phyloP scores from a whole-genome alignment of 176 grass and related monocot genomes.

The Olyra latifolia region DNA sequence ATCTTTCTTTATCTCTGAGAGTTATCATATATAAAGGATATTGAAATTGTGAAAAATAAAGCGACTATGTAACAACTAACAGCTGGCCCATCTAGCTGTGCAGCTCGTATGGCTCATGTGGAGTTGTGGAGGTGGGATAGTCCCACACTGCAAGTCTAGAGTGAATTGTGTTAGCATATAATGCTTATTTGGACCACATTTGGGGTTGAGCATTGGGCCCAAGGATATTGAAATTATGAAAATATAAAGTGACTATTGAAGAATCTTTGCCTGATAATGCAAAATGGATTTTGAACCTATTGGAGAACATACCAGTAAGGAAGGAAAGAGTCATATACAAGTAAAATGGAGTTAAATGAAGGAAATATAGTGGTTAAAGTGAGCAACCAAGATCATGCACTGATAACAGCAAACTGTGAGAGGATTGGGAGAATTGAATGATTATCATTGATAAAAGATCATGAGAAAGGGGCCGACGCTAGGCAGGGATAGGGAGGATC shows the following conservation, averaged over 20 bases:
- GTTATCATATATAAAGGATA: neutral
- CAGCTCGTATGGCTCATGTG: neutral
- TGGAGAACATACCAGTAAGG: neutral
- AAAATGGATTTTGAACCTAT: constrained; percentile 15
- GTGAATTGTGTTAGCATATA: neutral
- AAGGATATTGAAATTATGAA: no score
- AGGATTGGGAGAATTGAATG: no score
- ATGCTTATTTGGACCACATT: neutral
- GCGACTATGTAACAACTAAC: neutral
- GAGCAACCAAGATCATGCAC: no score
- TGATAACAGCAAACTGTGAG: no score
- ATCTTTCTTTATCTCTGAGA: constrained; percentile 23
- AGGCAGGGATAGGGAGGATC: no score
- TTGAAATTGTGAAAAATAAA: constrained; percentile 4
- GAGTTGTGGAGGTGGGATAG: neutral
- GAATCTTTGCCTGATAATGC: neutral
- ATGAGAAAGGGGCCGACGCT: no score
- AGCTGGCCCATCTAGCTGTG: neutral
- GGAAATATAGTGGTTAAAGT: no score
- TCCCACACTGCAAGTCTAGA: neutral
- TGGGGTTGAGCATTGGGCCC: no score
- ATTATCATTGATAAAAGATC: no score
- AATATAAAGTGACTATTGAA: no score
- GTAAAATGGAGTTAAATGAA: neutral
- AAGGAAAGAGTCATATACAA: constrained; percentile 6